Evolutionary conservation across 805 yeast species (phyloP), one percentile per base, ranked within the genome.

Genomic region (Candida alai): DNA sequence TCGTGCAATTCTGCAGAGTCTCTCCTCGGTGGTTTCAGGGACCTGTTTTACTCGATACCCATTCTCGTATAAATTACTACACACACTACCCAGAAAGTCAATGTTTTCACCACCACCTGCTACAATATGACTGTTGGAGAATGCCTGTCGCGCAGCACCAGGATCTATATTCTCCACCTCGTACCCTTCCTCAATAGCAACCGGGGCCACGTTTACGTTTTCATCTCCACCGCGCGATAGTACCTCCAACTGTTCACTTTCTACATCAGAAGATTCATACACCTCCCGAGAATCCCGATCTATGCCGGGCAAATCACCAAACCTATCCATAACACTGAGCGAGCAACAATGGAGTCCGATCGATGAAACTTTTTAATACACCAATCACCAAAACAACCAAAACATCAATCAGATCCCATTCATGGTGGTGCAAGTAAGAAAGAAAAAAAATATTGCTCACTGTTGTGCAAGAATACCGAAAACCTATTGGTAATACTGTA

Each of bases 221-320:
- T 26, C 28, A 6, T 18, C 6, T 14, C 19, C 19, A 26, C n/a
- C 19, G 9, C 19, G 17, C 17, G 16, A n/a, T 3, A 19, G 11
- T 10, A 24, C 14, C 9, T 12, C 17, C 28, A 9, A 3, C 6
- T 26, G 28, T 4, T 55, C 60, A 17, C 62, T 62, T 30, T 65
- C 65, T 3, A 62, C 48, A 36, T 70, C 76, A 3, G 74, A 72
- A 1, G 75, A 68, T 46, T 71, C 76, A 39, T 56, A 70, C 2
- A 71, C 60, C 20, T 62, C 71, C 36, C 47, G 55, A 1, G 60
- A 41, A 3, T 43, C 51, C 17, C 34, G 21, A 30, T 54, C 62
- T 19, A 47, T 44, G 20, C 43, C 52, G 8, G 51, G 47, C 17
- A 48, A 20, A 16, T 35, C 46, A 16, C 27, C 24, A 21, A 39